These are phyloP conservation scores for Fusarium cicatricum DNA, from an alignment of 2,329 filamentous ascomycete species.

Conservation along the genomic window DNA sequence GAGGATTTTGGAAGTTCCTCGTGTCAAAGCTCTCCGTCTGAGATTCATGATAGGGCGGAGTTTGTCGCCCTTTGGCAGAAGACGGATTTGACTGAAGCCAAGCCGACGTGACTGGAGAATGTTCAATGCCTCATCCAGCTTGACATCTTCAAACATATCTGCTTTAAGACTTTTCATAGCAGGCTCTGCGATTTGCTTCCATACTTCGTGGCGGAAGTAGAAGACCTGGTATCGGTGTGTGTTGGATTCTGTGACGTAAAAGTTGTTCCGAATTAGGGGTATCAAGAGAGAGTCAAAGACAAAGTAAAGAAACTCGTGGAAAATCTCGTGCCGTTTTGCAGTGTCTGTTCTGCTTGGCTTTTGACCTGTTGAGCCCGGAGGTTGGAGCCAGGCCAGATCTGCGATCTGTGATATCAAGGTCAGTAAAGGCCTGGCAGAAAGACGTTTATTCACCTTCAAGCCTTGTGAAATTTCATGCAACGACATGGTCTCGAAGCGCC, in stretches of 20 bases:
- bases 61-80: slow-evolving; percentile 81
- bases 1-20: slow-evolving; percentile 70
- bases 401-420: slow-evolving; percentile 60
- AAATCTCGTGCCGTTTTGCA: slow-evolving; percentile 78
- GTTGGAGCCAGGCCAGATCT: slow-evolving; percentile 76
- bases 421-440: neutral
- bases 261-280: slow-evolving; percentile 85
- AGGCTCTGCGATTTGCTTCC: slow-evolving; percentile 79
- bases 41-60: slow-evolving; percentile 91
- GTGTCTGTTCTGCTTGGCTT: slow-evolving; percentile 77
- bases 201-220: slow-evolving; percentile 94
- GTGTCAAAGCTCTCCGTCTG: slow-evolving; percentile 66
- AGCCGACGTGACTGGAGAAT: slow-evolving; percentile 70
- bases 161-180: slow-evolving; percentile 72
- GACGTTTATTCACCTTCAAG: slow-evolving; percentile 66
- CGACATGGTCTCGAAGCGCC: slow-evolving; percentile 82
- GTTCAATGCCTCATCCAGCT: slow-evolving; percentile 60
- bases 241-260: slow-evolving; percentile 93
- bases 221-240: slow-evolving; percentile 82
- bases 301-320: slow-evolving; percentile 90
- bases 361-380: slow-evolving; percentile 54
- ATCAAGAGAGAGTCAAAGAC: slow-evolving; percentile 91
- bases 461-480: slow-evolving; percentile 81
- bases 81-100: slow-evolving; percentile 79
- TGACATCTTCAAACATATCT: slow-evolving; percentile 82